Conservation (phyloP, 2,329 filamentous ascomycete species). For the Cercospora sojina region DNA sequence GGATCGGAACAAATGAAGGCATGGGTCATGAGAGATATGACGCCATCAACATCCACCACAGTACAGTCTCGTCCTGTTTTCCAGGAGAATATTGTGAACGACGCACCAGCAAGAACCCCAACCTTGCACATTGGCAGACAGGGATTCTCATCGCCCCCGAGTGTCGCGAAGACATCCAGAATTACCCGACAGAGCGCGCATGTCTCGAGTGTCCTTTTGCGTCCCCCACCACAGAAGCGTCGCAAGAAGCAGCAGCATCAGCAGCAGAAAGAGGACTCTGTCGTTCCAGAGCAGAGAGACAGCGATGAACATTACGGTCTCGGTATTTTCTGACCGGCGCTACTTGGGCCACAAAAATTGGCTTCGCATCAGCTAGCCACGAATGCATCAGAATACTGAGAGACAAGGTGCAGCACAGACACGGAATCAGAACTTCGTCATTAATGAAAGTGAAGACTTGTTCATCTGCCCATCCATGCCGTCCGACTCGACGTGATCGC, state of each 20-base stretch:
- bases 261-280: background rate
- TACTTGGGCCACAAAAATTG: background rate
- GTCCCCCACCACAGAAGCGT: constrained; percentile 5
- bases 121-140: constrained; percentile 6
- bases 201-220: background rate
- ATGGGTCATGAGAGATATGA: constrained; percentile 3
- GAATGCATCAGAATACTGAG: background rate
- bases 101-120: constrained; percentile 4
- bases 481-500: background rate
- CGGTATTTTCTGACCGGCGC: background rate
- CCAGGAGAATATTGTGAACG: constrained; percentile 17
- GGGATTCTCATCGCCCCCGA: background rate
- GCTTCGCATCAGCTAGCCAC: background rate
- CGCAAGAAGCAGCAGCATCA: background rate
- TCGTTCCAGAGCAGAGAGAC: background rate
- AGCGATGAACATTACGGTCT: background rate
- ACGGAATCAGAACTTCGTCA: background rate
- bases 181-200: background rate
- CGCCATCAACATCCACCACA: background rate
- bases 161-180: background rate
- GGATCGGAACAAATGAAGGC: constrained; percentile 7
- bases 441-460: background rate
- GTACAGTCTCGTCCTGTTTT: constrained; percentile 7
- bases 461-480: background rate
- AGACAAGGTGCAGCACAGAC: background rate